Conservation (phyloP, 305 asterid species). For the Fraxinus sp. region DNA sequence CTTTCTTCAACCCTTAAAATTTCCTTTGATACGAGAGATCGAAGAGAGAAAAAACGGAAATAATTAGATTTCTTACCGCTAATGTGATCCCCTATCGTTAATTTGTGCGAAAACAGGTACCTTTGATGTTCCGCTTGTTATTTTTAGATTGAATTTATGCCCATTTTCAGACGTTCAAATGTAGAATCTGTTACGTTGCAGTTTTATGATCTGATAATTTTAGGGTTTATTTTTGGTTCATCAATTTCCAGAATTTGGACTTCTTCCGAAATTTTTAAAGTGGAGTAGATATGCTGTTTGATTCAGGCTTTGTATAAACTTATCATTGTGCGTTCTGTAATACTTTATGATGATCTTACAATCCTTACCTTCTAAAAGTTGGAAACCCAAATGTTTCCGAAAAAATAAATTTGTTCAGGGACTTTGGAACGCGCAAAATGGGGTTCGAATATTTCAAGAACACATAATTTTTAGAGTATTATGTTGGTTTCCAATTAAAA, state of each 20-base stretch:
- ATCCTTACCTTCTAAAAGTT: background rate
- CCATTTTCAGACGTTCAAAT: background rate
- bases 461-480: background rate
- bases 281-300: background rate
- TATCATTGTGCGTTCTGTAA: background rate
- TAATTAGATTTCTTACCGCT: conserved; percentile 20
- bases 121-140: background rate
- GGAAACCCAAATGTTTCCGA: background rate
- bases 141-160: conserved; percentile 7
- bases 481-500: background rate
- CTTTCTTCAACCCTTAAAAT: conserved; percentile 15
- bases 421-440: background rate
- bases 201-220: background rate
- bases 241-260: background rate
- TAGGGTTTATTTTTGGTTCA: background rate
- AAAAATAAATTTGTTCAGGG: background rate
- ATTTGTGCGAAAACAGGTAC: conserved; percentile 30
- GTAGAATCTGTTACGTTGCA: background rate
- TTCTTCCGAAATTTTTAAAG: background rate
- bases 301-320: background rate
- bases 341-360: background rate
- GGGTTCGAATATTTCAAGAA: background rate
- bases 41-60: background rate
- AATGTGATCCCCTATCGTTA: conserved; percentile 26
- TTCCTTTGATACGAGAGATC: background rate